These are phyloP conservation scores for Huntiella omanensis DNA, from an alignment of 2,329 filamentous ascomycete species.

Conservation along the genomic window DNA sequence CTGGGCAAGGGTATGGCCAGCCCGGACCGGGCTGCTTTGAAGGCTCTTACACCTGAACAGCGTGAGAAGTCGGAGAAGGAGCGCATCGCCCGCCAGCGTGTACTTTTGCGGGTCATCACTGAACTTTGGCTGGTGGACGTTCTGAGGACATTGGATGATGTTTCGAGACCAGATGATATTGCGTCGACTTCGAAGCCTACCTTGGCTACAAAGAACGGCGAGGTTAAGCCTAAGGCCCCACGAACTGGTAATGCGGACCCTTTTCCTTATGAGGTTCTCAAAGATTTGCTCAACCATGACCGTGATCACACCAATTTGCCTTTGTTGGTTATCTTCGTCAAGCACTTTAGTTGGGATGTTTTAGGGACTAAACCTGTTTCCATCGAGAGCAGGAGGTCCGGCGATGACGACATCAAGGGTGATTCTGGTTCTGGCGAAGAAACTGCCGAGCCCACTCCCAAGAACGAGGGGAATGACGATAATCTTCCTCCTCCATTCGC, in stretches of 20 bases:
- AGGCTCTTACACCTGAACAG: constrained; percentile 58
- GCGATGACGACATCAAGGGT: constrained; percentile 53
- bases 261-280: constrained; percentile 92
- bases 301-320: constrained; percentile 82
- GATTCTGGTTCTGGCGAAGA: constrained; percentile 19
- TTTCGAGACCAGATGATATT: constrained; percentile 42
- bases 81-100: constrained; percentile 64
- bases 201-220: constrained; percentile 35
- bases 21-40: constrained; percentile 69
- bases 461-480: constrained; percentile 12
- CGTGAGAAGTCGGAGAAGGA: constrained; percentile 95
- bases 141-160: constrained; percentile 58
- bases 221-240: constrained; percentile 34
- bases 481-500: constrained; percentile 55
- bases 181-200: constrained; percentile 35
- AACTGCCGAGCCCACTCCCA: not conserved
- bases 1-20: constrained; percentile 80
- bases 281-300: constrained; percentile 86
- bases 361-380: constrained; percentile 56
- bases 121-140: constrained; percentile 91
- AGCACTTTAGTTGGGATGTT: constrained; percentile 90
- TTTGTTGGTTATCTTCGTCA: constrained; percentile 84
- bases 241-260: constrained; percentile 60
- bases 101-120: constrained; percentile 75
- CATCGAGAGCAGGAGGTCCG: constrained; percentile 63